Conservation (phyloP, 129 eudicot genomes). For the Flaveria sonorensis region DNA sequence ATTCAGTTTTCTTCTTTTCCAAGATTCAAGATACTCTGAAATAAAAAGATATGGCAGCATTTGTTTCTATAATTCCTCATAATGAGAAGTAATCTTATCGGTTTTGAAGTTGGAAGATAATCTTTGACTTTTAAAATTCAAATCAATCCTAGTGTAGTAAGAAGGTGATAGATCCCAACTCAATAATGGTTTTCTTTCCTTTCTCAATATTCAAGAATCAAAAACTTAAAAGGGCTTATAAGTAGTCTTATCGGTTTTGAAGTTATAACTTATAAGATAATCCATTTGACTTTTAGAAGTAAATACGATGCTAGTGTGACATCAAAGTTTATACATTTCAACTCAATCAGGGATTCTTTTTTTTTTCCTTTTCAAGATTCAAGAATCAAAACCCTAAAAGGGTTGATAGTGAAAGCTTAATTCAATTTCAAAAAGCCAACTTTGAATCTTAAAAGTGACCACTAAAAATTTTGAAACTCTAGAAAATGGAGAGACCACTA, state of each 20-base stretch:
- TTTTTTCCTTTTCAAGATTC: slow-evolving; percentile 16
- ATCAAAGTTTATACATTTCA: not conserved
- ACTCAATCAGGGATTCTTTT: not conserved
- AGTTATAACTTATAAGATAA: not conserved
- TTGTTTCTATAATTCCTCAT: not conserved
- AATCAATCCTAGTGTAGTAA: not conserved
- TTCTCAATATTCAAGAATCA: slow-evolving; percentile 30
- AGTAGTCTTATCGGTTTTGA: not conserved
- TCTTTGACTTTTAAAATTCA: not conserved
- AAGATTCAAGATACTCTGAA: not conserved
- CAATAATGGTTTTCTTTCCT: not conserved
- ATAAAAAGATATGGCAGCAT: not conserved
- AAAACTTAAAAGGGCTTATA: not conserved
- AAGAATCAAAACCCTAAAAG: slow-evolving; percentile 26
- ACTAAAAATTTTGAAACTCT: slow-evolving; percentile 13
- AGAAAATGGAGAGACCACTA: slow-evolving; percentile 30
- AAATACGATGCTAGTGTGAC: not conserved
- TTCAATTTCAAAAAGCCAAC: slow-evolving; percentile 8
- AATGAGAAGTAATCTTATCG: not conserved
- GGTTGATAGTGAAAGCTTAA: slow-evolving; percentile 24
- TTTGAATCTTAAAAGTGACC: slow-evolving; percentile 27
- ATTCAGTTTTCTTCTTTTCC: not conserved
- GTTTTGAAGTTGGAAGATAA: not conserved
- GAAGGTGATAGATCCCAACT: not conserved
- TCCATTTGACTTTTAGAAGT: not conserved